A percentile compares a stretch with the other conserved stretches of the same genome.
Evolutionary conservation across 805 yeast species (phyloP).

Genomic region (Isabelozyma pseudorhagii): DNA sequence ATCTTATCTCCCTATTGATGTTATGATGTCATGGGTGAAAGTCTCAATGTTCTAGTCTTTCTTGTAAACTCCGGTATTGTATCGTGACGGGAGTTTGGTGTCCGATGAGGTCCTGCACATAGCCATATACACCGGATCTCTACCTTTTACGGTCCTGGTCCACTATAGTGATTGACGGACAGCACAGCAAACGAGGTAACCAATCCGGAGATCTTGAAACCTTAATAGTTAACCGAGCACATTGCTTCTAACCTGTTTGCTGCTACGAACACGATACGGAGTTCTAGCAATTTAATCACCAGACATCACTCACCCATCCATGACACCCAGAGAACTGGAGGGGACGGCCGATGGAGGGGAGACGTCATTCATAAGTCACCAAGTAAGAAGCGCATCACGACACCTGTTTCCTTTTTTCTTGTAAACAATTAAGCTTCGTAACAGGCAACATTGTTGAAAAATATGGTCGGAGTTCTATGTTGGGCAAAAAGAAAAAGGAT

Average conservation of each 20-base stretch:
- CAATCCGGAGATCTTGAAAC: too few relatives aligned
- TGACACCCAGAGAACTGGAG: too few relatives aligned
- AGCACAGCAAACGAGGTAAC: too few relatives aligned
- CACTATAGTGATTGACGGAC: too few relatives aligned
- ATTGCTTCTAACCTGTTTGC: not conserved
- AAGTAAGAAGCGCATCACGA: not conserved
- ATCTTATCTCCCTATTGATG: not conserved
- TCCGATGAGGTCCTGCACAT: not conserved
- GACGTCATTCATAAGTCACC: too few relatives aligned
- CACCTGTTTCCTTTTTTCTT: not conserved
- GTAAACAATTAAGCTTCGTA: not conserved
- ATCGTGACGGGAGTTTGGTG: not conserved
- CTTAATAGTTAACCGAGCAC: not conserved
- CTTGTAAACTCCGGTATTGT: not conserved
- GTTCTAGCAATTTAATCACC: too few relatives aligned
- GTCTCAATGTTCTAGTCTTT: not conserved
- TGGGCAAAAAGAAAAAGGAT: not conserved
- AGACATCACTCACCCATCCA: too few relatives aligned
- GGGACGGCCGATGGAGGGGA: too few relatives aligned
- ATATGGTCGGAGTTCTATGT: not conserved
- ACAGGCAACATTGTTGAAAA: not conserved
- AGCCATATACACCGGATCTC: not conserved
- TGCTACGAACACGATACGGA: not conserved
- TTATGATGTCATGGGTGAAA: not conserved
- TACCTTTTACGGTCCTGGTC: not conserved